Evolutionary conservation across 2,329 filamentous ascomycete genomes (phyloP), one percentile per base, ranked within the genome.

Genomic region (Phyllosticta citribraziliensis): DNA sequence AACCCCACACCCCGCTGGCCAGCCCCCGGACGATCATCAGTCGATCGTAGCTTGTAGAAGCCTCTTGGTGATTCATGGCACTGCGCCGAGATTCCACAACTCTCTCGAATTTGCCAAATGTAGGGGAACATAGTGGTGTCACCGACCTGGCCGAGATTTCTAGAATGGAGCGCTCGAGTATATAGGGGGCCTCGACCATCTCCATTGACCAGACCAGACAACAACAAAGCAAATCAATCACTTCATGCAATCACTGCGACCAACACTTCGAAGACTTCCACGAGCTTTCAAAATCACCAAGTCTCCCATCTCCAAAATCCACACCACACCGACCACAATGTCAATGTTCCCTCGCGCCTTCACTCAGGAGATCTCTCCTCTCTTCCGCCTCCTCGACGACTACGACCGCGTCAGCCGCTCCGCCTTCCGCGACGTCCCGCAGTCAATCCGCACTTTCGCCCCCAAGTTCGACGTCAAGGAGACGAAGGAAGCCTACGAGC

Each of bases 401-500:
- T 78, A 77, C 64, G 75, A 78, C 64, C 66, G 68, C 27, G 64
- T 64, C 57, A 64, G 61, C 22, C 71, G 72, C 30, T 67, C 69
- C 52, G 64, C 67, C 51, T 66, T 70, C 67, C 67, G 69, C 63
- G 54, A 53, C 55, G 35, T 69, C 62, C 58, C 69, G 53, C 66
- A 71, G 59, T 62, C 61, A 33, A 66, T 81, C 55, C 79, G 78
- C 55, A 78, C 82, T 69, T 92, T 91, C 82, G 82, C 83, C 62
- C 89, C 89, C 60, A 88, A 85, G 74, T 93, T 93, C 70, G 89
- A 93, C 68, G 80, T 92, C 64, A 86, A 83, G 72, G 89, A 94
- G 77, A 83, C 82, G 12, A 81, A 82, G 63, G 75, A 84, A 5
- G 72, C 78, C 65, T 93, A 91, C 70, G 86, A 93, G 74, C 85